Evolutionary conservation across 2,329 filamentous ascomycete species (phyloP).

Genomic region (Bipolaris bicolor): DNA sequence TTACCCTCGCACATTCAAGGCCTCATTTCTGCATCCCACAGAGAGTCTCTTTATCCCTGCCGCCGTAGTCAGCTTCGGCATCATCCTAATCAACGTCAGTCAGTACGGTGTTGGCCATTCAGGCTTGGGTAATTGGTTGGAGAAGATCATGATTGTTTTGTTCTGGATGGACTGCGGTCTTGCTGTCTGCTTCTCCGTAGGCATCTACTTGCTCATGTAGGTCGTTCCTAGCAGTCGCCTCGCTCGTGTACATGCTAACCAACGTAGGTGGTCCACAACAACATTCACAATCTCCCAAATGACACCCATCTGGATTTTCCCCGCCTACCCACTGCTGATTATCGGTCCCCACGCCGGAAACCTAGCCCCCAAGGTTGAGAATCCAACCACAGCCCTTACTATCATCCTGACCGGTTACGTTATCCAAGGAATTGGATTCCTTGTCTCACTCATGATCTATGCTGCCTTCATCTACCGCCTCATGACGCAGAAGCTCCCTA

Average conservation of each 20-base stretch:
- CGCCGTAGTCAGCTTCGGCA: slow-evolving; percentile 69
- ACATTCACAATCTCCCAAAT: slow-evolving; percentile 78
- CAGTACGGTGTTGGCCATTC: slow-evolving; percentile 69
- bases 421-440: slow-evolving; percentile 68
- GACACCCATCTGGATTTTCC: slow-evolving; percentile 90
- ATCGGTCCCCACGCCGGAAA: slow-evolving; percentile 74
- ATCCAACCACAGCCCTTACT: slow-evolving; percentile 53
- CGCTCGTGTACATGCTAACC: slow-evolving; percentile 2
- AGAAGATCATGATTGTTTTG: slow-evolving; percentile 65
- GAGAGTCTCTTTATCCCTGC: slow-evolving; percentile 80
- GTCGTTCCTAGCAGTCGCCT: slow-evolving; percentile 27
- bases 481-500: slow-evolving; percentile 85
- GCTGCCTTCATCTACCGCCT: slow-evolving; percentile 83
- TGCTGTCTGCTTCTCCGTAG: slow-evolving; percentile 70
- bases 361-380: slow-evolving; percentile 55
- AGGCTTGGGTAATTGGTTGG: slow-evolving; percentile 60
- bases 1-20: slow-evolving; percentile 71
- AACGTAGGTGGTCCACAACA: slow-evolving; percentile 65
- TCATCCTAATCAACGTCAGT: slow-evolving; percentile 69
- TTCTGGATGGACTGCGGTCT: slow-evolving; percentile 77
- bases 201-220: slow-evolving; percentile 76
- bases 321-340: slow-evolving; percentile 79
- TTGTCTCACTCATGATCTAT: slow-evolving; percentile 78
- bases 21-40: slow-evolving; percentile 76
- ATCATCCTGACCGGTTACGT: slow-evolving; percentile 66